A percentile compares a stretch with the other conserved stretches of the same genome.
phyloP scores from a whole-genome alignment of 805 yeast genomes.

The Ogataea haglerorum region DNA sequence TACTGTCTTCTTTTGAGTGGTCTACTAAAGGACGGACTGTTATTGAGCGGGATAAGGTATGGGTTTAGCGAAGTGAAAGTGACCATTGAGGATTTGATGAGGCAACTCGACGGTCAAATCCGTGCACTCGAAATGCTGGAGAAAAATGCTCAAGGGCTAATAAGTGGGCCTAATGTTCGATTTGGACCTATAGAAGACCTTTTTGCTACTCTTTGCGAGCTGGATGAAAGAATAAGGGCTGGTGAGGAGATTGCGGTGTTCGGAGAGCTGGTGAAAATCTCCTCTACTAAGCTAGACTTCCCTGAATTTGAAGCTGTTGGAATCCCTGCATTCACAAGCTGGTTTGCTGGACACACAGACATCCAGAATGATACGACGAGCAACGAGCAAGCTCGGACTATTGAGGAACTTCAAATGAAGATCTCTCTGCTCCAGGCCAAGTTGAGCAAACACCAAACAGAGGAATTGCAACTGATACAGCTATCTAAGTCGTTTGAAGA shows the following conservation, averaged over 20 bases:
- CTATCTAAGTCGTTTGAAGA: constrained; percentile 22
- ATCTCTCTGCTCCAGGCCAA: constrained; percentile 44
- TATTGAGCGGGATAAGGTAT: constrained; percentile 2
- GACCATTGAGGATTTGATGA: neutral
- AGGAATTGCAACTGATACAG: constrained; percentile 28
- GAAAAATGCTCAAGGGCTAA: constrained; percentile 4
- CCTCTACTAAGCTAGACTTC: neutral
- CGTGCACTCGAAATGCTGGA: constrained; percentile 1
- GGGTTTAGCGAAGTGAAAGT: neutral
- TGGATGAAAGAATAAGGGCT: constrained; percentile 1
- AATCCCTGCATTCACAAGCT: neutral
- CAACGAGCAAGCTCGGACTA: neutral
- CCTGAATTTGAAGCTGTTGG: neutral
- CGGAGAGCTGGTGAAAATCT: neutral
- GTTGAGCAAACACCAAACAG: constrained; percentile 33
- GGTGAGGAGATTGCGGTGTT: constrained; percentile 4
- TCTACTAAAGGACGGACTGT: constrained; percentile 8
- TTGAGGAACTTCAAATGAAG: constrained; percentile 43
- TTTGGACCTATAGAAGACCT: neutral
- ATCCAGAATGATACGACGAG: neutral
- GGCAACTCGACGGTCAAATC: neutral
- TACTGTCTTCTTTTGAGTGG: neutral
- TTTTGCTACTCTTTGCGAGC: neutral
- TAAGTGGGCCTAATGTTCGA: neutral
- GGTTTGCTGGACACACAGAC: neutral